Percentiles rank a stretch among this genome's conserved stretches.
These are phyloP conservation scores for Hygrophoropsis aurantiaca DNA, from an alignment of 768 basidiomycete genomes.

Conservation along the genomic window DNA sequence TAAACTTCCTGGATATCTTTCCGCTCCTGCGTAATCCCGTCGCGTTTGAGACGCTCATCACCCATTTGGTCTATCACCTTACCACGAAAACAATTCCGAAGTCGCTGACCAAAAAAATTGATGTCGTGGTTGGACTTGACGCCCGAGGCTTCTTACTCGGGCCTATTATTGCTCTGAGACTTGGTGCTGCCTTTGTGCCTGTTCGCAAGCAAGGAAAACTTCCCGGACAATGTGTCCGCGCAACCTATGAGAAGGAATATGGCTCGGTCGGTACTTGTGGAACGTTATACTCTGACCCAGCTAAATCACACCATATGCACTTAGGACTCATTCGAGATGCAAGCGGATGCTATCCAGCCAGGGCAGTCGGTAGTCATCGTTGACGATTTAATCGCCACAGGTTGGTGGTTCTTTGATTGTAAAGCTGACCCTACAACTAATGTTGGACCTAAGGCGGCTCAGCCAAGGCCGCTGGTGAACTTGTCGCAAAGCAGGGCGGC, in stretches of 20 bases:
- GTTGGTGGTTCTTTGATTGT: constrained; percentile 38
- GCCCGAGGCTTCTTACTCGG: constrained; percentile 95
- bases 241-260: constrained; percentile 90
- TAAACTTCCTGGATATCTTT: constrained; percentile 93
- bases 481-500: constrained; percentile 80
- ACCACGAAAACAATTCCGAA: constrained; percentile 72
- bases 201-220: constrained; percentile 94
- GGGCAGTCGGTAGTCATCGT: constrained; percentile 86
- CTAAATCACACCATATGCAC: too few species aligned
- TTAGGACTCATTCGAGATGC: constrained; percentile 98
- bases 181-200: constrained; percentile 94
- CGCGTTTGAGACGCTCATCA: constrained; percentile 88
- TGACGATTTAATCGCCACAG: constrained; percentile 96
- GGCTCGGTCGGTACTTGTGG: constrained; percentile 58
- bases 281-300: not conserved
- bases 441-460: constrained; percentile 68
- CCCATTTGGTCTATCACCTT: constrained; percentile 84
- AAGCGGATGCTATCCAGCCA: constrained; percentile 76
- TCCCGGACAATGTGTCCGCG: constrained; percentile 79
- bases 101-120: constrained; percentile 66
- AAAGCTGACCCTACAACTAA: not conserved
- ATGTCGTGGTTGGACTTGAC: constrained; percentile 93
- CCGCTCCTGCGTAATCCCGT: constrained; percentile 86
- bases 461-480: constrained; percentile 88
- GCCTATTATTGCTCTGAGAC: constrained; percentile 84